Percentiles rank a stretch among this genome's conserved stretches.
Evolutionary conservation across 1,284 basidiomycete species (phyloP).

Genomic region (Puccinia polysora): DNA sequence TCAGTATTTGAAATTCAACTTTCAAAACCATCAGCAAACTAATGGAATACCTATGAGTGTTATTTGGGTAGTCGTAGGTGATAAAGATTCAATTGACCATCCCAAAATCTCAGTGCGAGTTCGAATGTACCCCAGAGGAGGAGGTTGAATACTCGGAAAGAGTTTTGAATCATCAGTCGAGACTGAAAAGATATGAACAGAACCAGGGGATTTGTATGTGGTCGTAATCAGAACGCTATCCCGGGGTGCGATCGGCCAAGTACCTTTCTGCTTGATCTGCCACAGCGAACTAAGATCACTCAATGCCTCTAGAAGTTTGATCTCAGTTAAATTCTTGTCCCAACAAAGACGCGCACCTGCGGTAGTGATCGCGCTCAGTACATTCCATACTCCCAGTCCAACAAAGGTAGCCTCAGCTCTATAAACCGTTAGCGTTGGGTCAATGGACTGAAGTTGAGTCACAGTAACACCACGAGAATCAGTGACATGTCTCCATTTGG

Average conservation of each 20-base stretch:
- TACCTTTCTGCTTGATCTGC: conserved; percentile 80
- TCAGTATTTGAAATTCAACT: not conserved
- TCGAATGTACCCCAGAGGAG: conserved; percentile 72
- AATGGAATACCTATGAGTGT: conserved; percentile 63
- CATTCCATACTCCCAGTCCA: conserved; percentile 90
- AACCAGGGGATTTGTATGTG: conserved; percentile 91
- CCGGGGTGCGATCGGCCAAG: conserved; percentile 87
- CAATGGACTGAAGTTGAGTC: conserved; percentile 86
- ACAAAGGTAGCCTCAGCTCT: conserved; percentile 96
- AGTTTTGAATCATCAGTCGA: conserved; percentile 82
- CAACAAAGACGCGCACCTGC: conserved; percentile 76
- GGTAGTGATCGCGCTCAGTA: conserved; percentile 80
- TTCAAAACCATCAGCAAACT: not conserved
- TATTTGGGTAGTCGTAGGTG: conserved; percentile 87
- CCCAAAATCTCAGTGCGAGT: conserved; percentile 93
- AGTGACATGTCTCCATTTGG: conserved; percentile 72
- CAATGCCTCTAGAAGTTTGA: conserved; percentile 76
- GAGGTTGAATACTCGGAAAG: conserved; percentile 72
- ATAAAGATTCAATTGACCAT: conserved; percentile 92
- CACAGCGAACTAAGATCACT: conserved; percentile 87
- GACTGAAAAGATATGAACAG: conserved; percentile 92
- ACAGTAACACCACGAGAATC: conserved; percentile 53
- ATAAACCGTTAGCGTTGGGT: conserved; percentile 92
- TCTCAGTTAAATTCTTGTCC: conserved; percentile 87
- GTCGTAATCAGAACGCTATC: conserved; percentile 88